Base-by-base conservation (phyloP, 495 filamentous ascomycete species). In the Aspergillus diversus region DNA sequence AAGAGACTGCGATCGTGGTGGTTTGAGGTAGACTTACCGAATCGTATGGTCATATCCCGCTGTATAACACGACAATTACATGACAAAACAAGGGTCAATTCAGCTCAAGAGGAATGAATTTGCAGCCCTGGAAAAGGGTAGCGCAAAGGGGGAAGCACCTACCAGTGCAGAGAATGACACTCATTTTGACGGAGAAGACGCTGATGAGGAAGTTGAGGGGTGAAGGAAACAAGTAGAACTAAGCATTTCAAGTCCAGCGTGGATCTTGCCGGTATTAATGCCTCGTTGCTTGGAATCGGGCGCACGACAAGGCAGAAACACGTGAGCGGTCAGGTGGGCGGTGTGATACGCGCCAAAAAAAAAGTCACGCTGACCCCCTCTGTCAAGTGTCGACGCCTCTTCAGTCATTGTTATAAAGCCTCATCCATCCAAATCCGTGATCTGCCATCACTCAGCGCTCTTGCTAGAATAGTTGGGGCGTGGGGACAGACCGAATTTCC, bases 11-110 rank as follows among this genome's bases (percentile, higher is more conserved):
- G 17, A 27, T 32, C n/a, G 4, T 27, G 33, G 16, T 11, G 15
- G 12, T 12, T n/a, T 17, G n/a, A 17, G 42, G 7, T 55, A 16
- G 47, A 72, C 84, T 72, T 85, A 96, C 93, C 95, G 87, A 69
- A 99, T 99, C 43, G 95, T 98, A 80, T 99, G 95, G 82, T 99
- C 95, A 79, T 99, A 98, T 67, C 95, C 96, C 76, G 95, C 95
- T 92, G 77, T 73, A 57, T 57, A 51, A 55, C 53, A 35, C 51
- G 33, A 52, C 21, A 21, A 49, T 46, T 47, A 32, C 16, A 48
- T 55, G 5, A 34, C 17, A 53, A 47, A 43, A 15, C 56, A 33
- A 34, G 27, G 21, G 55, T 66, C 56, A 66, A 61, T 55, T 54
- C 51, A 43, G 55, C 33, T 33, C 47, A 9, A 37, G 17, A 33